Percentiles rank a stretch among this genome's conserved stretches.
Conservation (phyloP, 2,329 filamentous ascomycete genomes). For the Tolypocladium endophyticum region DNA sequence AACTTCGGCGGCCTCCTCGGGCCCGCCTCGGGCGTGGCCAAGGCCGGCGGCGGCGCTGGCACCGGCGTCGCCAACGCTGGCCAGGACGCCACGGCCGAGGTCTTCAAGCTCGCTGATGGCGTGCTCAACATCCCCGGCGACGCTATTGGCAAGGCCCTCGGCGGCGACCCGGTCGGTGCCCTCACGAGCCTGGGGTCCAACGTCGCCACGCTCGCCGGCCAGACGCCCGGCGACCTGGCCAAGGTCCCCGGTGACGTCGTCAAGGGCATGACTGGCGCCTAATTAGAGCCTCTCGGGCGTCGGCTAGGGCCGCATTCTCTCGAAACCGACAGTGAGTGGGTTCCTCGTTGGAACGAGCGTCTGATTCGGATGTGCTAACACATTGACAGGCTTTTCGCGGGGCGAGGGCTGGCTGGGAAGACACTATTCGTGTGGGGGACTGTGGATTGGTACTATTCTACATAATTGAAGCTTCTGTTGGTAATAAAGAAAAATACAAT, state of each 20-base stretch:
- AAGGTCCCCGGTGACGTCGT: neutral
- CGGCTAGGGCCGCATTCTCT: too few relatives aligned
- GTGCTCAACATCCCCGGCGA: slow-evolving; percentile 8
- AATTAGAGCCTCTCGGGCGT: neutral
- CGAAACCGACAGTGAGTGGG: neutral
- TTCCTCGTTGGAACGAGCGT: neutral
- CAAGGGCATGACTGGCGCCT: neutral
- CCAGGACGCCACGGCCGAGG: slow-evolving; percentile 3
- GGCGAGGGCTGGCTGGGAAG: neutral
- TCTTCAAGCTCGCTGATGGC: slow-evolving; percentile 7
- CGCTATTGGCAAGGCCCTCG: neutral
- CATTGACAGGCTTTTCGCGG: neutral
- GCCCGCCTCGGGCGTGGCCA: neutral
- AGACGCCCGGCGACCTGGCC: neutral
- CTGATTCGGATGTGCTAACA: neutral
- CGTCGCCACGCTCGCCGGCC: neutral
- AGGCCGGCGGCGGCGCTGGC: neutral
- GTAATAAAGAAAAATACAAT: neutral
- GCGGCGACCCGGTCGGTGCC: slow-evolving; percentile 1
- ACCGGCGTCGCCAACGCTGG: slow-evolving; percentile 5
- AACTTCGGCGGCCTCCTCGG: neutral
- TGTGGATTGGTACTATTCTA: neutral
- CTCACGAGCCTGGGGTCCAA: neutral
- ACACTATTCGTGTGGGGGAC: neutral
- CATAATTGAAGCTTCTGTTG: neutral